Evolutionary conservation across 1,139 yeast genomes (phyloP).

Genomic region (Candida sp.): DNA sequence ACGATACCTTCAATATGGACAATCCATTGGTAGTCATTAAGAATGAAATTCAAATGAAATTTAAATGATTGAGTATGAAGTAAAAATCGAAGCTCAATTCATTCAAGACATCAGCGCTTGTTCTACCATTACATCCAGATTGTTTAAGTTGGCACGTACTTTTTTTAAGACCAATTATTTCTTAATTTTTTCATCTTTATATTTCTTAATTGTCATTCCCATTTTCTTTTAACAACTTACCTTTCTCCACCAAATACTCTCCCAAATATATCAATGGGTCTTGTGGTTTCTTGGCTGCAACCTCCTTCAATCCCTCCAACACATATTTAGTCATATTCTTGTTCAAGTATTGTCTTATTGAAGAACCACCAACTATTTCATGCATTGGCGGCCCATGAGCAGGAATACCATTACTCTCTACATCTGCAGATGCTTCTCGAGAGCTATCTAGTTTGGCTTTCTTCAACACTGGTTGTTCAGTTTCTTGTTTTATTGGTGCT

Average conservation of each 20-base stretch:
- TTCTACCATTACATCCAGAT: too few species aligned
- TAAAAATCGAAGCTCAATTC: too few species aligned
- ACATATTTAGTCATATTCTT: conserved; percentile 64
- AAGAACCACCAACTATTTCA: conserved; percentile 77
- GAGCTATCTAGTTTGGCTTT: conserved; percentile 7
- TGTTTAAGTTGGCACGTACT: too few species aligned
- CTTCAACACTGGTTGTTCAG: conserved; percentile 10
- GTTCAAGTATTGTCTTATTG: conserved; percentile 75
- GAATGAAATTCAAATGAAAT: too few species aligned
- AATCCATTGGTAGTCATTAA: too few species aligned
- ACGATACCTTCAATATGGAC: too few species aligned
- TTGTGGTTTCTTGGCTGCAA: conserved; percentile 57
- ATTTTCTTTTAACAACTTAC: conserved; percentile 24
- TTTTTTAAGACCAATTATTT: too few species aligned
- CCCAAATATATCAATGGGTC: conserved; percentile 74
- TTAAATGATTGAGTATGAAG: too few species aligned
- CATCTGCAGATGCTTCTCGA: conserved; percentile 5
- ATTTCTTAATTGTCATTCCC: too few species aligned
- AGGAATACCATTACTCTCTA: neutral
- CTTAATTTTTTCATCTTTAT: too few species aligned
- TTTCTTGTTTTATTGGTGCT: neutral
- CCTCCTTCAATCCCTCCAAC: conserved; percentile 63
- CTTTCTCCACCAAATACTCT: conserved; percentile 55
- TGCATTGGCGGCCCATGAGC: conserved; percentile 26
- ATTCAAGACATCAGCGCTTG: too few species aligned